Conservation (phyloP, 2,329 filamentous ascomycete species). For the Stachybotrys chartarum region DNA sequence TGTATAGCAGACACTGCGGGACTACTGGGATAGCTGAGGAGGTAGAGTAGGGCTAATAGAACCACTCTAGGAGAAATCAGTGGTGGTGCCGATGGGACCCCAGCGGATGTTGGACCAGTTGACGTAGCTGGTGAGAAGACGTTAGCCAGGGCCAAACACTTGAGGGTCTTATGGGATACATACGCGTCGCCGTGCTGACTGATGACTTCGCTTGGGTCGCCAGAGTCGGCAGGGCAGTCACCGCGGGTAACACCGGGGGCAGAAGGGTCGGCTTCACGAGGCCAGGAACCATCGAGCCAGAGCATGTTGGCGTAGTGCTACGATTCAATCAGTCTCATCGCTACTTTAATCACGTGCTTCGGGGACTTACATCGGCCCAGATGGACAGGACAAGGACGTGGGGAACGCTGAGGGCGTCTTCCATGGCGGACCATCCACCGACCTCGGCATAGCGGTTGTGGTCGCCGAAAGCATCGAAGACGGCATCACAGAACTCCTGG, state of each 20-base stretch:
- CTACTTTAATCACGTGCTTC: neutral
- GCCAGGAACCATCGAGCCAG: constrained; percentile 62
- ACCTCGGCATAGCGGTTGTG: constrained; percentile 41
- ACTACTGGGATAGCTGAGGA: neutral
- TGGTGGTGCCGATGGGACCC: constrained; percentile 28
- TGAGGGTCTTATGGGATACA: neutral
- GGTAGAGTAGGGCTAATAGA: neutral
- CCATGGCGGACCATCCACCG: constrained; percentile 51
- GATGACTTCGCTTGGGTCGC: constrained; percentile 14
- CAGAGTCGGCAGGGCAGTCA: constrained; percentile 14
- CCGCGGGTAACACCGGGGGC: constrained; percentile 15
- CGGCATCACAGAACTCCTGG: constrained; percentile 46
- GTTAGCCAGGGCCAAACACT: too few species aligned
- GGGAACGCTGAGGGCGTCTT: constrained; percentile 43
- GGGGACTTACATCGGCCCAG: constrained; percentile 36
- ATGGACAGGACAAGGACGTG: constrained; percentile 60
- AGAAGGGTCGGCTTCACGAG: constrained; percentile 20
- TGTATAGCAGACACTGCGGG: neutral
- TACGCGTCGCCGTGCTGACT: constrained; percentile 8
- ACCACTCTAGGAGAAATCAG: neutral
- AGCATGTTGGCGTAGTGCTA: constrained; percentile 56
- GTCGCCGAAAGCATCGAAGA: constrained; percentile 48
- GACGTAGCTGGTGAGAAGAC: constrained; percentile 18
- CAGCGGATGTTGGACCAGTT: constrained; percentile 41
- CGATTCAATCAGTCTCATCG: neutral